Base-by-base conservation (phyloP, 768 basidiomycete genomes). In the Polyporus arcularius region DNA sequence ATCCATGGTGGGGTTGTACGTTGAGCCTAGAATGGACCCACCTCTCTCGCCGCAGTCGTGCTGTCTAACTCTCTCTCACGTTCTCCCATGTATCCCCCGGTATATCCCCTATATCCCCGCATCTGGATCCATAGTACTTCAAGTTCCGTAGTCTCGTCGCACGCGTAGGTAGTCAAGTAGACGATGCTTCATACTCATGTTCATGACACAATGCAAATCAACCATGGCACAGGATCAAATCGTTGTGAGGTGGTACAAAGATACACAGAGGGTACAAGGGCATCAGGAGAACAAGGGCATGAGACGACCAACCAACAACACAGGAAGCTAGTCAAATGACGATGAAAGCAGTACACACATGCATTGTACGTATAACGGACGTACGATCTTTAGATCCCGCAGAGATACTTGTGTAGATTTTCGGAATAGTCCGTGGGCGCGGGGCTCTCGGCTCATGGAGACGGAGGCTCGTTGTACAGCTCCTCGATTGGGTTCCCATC, bases 391-490 rank as follows among this genome's bases (percentile, higher is more conserved):
- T 26, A 26, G 21, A 26, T 26, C 21, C 21, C 21, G 21, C 21
- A 26, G 21, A 2, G 21, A 26, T 26, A 26, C 21, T 26, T 26
- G 21, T 26, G 21, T 26, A 26, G 21, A 26, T 26, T 26, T 26
- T 26, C 21, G 21, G 21, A 26, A 26, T 26, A 1, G 21, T 26
- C 21, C 21, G 21, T 26, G 11, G 35, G 11, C 35, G 35, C 35
- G 35, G 11, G 46, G 9, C 26, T 48, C 46, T 49, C n/a, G 12
- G 21, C 12, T 28, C 39, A 54, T 7, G 70, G 70, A 6, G 67
- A 68, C 1, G 65, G 66, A 0, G 89, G 88, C 65, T 92, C 90
- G 61, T 90, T 88, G 6, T 75, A 77, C 46, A 81, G 71, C 10
- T 85, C 78, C 38, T 84, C 78, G n/a, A 91, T 77, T 2, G 73